Evolutionary conservation across 352 stramenopile genomes (phyloP).

Genomic region (Globisporangium acanthophoron): DNA sequence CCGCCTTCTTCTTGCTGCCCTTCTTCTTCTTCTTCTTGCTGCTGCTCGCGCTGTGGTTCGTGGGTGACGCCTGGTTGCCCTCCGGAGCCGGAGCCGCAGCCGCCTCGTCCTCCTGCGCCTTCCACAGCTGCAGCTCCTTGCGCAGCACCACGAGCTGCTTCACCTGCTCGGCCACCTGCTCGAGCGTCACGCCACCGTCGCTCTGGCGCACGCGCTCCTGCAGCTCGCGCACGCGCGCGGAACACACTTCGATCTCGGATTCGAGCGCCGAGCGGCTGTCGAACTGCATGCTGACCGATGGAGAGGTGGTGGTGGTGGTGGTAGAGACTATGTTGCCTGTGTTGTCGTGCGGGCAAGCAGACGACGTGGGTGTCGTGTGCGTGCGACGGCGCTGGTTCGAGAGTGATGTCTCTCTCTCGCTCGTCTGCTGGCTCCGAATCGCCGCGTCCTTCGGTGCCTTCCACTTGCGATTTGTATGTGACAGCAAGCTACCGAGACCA

Average conservation of each 20-base stretch:
- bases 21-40: slow-evolving; percentile 23
- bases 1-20: slow-evolving; percentile 19
- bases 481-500: too few species aligned
- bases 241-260: slow-evolving; percentile 50
- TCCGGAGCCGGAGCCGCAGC: slow-evolving; percentile 8
- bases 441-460: too few species aligned
- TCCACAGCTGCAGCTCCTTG: slow-evolving; percentile 67
- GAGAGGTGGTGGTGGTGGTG: not conserved
- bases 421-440: too few species aligned
- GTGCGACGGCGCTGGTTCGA: too few species aligned
- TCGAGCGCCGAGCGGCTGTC: slow-evolving; percentile 34
- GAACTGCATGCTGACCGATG: slow-evolving; percentile 31
- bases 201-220: slow-evolving; percentile 45
- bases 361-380: not conserved
- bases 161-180: slow-evolving; percentile 50
- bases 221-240: slow-evolving; percentile 41
- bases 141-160: slow-evolving; percentile 51
- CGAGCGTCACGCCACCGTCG: slow-evolving; percentile 33
- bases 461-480: too few species aligned
- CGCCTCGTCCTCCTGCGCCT: slow-evolving; percentile 19
- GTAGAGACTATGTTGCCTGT: not conserved
- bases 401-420: too few species aligned
- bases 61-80: slow-evolving; percentile 21
- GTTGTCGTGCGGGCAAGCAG: not conserved
- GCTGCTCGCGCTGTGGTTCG: slow-evolving; percentile 8